Evolutionary conservation across 805 yeast genomes (phyloP).

Genomic region (Candida suzukii): DNA sequence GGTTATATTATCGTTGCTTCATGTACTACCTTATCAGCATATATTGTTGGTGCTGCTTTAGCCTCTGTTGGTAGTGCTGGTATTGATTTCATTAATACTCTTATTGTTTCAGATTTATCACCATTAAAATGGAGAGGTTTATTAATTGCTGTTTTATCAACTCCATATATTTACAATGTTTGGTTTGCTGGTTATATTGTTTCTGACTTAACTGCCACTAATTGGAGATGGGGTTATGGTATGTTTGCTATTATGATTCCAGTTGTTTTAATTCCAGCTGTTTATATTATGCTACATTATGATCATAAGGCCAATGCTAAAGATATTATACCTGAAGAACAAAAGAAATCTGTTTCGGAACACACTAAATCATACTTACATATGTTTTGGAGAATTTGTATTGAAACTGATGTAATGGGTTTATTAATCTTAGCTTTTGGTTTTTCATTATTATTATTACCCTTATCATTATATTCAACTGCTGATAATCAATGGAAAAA

Average conservation of each 20-base stretch:
- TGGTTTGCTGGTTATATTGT: conserved; percentile 36
- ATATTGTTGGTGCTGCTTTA: conserved; percentile 19
- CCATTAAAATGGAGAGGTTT: conserved; percentile 23
- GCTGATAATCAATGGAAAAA: conserved; percentile 29
- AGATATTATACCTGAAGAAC: conserved; percentile 4
- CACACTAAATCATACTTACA: too few species aligned
- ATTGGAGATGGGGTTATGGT: conserved; percentile 50
- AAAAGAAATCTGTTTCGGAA: conserved; percentile 1
- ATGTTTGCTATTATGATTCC: conserved; percentile 41
- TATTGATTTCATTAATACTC: conserved; percentile 11
- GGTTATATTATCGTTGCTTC: conserved; percentile 20
- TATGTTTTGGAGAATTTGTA: conserved; percentile 9
- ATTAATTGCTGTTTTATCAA: conserved; percentile 14
- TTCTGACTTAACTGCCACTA: conserved; percentile 22
- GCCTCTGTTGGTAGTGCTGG: conserved; percentile 18
- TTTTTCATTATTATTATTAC: conserved; percentile 30
- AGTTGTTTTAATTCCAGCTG: conserved; percentile 27
- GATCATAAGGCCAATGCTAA: conserved; percentile 24
- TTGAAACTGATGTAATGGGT: conserved; percentile 35
- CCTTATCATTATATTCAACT: conserved; percentile 27
- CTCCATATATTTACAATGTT: conserved; percentile 34
- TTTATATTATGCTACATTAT: conserved; percentile 23
- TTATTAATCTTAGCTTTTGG: conserved; percentile 31
- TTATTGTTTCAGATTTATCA: conserved; percentile 22
- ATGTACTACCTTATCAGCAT: conserved; percentile 17